Evolutionary conservation across 2,329 filamentous ascomycete genomes (phyloP).

Genomic region (Fusarium sp.): DNA sequence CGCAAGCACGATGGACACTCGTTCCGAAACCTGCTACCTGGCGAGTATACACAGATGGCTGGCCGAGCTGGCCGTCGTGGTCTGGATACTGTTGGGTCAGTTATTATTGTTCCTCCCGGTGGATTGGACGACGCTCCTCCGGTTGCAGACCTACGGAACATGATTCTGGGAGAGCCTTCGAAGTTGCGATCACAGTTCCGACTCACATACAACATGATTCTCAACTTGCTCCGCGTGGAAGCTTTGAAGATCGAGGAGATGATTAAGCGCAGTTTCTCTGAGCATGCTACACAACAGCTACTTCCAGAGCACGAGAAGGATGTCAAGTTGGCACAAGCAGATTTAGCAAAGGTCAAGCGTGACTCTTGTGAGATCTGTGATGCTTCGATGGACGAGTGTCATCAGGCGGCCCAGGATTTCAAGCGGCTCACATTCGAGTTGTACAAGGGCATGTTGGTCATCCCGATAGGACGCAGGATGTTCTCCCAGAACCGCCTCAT

Average conservation of each 20-base stretch:
- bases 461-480: conserved; percentile 82
- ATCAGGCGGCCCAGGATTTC: conserved; percentile 81
- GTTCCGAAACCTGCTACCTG: conserved; percentile 89
- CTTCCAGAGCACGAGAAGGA: conserved; percentile 95
- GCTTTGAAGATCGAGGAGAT: conserved; percentile 99
- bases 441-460: conserved; percentile 76
- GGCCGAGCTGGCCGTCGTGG: conserved; percentile 92
- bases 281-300: conserved; percentile 94
- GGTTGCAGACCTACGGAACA: conserved; percentile 80
- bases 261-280: conserved; percentile 99
- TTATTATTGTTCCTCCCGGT: conserved; percentile 88
- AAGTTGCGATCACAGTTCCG: conserved; percentile 96
- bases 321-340: conserved; percentile 89
- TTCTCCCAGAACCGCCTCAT: conserved; percentile 79
- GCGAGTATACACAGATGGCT: conserved; percentile 99
- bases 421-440: conserved; percentile 81
- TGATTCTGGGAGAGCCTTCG: conserved; percentile 95
- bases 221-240: conserved; percentile 93
- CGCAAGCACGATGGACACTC: conserved; percentile 93
- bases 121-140: conserved; percentile 86
- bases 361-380: conserved; percentile 86
- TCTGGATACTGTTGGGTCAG: conserved; percentile 88
- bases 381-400: conserved; percentile 77
- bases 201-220: conserved; percentile 98
- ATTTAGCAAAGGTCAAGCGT: conserved; percentile 87